phyloP scores from a whole-genome alignment of 257 asterid genomes.

The Fraxinus excelsior region DNA sequence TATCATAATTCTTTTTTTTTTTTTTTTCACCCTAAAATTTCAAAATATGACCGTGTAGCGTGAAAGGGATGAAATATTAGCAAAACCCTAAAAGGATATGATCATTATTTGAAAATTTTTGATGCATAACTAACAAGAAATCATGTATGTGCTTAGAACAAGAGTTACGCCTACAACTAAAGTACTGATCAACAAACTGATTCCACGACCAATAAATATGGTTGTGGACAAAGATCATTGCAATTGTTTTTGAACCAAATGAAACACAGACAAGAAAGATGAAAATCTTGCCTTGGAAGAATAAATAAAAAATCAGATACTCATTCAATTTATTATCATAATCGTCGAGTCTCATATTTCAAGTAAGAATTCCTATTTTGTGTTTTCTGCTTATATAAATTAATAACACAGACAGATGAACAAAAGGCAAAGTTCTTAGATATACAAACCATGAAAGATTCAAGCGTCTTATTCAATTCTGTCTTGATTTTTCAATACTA shows the following conservation, averaged over 20 bases:
- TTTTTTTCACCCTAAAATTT: too few relatives aligned
- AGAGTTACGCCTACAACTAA: background rate
- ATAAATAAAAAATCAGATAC: background rate
- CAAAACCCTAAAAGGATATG: background rate
- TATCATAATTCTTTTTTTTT: too few relatives aligned
- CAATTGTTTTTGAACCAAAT: background rate
- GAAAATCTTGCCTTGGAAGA: background rate
- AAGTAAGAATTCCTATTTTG: background rate
- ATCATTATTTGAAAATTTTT: background rate
- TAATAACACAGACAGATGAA: background rate
- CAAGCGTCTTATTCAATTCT: background rate
- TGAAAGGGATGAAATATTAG: background rate
- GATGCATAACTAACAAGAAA: background rate
- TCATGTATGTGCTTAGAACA: background rate
- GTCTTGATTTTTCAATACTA: conserved; percentile 21
- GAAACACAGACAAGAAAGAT: background rate
- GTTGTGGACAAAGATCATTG: background rate
- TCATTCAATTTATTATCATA: background rate
- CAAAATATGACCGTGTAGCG: background rate
- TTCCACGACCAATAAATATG: background rate
- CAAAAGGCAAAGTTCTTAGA: background rate
- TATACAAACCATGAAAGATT: background rate
- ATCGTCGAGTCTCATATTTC: background rate
- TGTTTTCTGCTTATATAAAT: background rate
- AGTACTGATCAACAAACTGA: background rate